These are phyloP conservation scores for Chalaropsis ovoidea DNA, from an alignment of 2,329 filamentous ascomycete genomes.

Conservation along the genomic window DNA sequence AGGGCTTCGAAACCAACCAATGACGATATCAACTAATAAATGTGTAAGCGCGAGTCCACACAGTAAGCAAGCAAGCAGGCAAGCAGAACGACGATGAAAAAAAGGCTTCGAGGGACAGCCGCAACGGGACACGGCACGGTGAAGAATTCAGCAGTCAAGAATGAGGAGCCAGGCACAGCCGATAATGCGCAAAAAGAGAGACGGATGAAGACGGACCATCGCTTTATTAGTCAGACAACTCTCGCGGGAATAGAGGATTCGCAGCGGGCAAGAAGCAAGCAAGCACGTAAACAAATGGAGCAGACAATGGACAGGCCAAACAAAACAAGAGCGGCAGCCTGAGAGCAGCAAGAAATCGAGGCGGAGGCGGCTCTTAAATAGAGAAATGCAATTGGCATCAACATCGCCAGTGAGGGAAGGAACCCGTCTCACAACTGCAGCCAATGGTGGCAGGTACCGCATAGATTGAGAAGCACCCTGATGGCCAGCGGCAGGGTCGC, in stretches of 20 bases:
- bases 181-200: conserved; percentile 1
- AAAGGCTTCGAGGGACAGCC: background rate
- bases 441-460: background rate
- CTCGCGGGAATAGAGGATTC: background rate
- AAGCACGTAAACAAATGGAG: background rate
- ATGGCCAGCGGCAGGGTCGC: background rate
- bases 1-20: background rate
- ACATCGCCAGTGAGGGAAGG: background rate
- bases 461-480: conserved; percentile 6
- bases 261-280: background rate
- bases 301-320: background rate
- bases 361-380: background rate
- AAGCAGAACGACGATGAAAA: background rate
- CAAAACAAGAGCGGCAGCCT: background rate
- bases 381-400: background rate
- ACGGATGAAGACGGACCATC: background rate
- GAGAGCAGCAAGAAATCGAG: background rate
- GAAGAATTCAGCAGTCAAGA: background rate
- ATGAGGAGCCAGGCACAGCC: background rate
- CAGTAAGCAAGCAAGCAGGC: background rate
- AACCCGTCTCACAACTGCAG: background rate
- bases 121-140: background rate
- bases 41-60: too few species aligned
- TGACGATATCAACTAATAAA: background rate
- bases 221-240: conserved; percentile 5